Conservation (phyloP, 495 filamentous ascomycete species). For the Lophiostoma macrostomum region DNA sequence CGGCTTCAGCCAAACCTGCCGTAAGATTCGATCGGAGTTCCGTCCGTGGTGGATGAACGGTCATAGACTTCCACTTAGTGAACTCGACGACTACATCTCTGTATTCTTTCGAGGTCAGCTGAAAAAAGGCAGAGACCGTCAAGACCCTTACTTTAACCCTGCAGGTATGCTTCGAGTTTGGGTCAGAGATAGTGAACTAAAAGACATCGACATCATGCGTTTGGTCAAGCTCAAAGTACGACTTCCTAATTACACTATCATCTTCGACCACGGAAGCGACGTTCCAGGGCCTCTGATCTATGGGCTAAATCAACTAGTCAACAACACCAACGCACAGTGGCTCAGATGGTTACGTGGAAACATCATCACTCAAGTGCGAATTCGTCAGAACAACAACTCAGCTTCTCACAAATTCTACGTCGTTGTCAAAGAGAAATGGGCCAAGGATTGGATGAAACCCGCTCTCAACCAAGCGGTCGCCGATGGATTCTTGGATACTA, state of each 20-base stretch:
- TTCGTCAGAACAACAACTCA: not conserved
- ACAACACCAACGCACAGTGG: slow-evolving; percentile 9
- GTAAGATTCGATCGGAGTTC: slow-evolving; percentile 6
- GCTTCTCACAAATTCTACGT: not conserved
- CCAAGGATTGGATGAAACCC: not conserved
- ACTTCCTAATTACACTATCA: slow-evolving; percentile 9
- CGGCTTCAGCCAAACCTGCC: slow-evolving; percentile 6
- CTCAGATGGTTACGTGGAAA: not conserved
- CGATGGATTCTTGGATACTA: not conserved
- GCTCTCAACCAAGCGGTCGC: not conserved
- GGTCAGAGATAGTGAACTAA: not conserved
- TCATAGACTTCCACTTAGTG: slow-evolving; percentile 1
- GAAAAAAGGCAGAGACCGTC: not conserved
- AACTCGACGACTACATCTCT: slow-evolving; percentile 2
- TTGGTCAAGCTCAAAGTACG: slow-evolving; percentile 2
- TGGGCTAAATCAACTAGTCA: not conserved
- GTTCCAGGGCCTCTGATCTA: not conserved
- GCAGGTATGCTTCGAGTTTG: slow-evolving; percentile 1
- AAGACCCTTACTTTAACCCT: not conserved
- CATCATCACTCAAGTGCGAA: not conserved
- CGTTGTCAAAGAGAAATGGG: not conserved
- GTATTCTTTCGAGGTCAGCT: not conserved
- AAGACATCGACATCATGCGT: not conserved
- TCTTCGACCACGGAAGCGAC: not conserved
- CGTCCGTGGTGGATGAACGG: slow-evolving; percentile 11